Base-by-base conservation (phyloP, 2,329 filamentous ascomycete species). In the Anisogramma anomala region DNA sequence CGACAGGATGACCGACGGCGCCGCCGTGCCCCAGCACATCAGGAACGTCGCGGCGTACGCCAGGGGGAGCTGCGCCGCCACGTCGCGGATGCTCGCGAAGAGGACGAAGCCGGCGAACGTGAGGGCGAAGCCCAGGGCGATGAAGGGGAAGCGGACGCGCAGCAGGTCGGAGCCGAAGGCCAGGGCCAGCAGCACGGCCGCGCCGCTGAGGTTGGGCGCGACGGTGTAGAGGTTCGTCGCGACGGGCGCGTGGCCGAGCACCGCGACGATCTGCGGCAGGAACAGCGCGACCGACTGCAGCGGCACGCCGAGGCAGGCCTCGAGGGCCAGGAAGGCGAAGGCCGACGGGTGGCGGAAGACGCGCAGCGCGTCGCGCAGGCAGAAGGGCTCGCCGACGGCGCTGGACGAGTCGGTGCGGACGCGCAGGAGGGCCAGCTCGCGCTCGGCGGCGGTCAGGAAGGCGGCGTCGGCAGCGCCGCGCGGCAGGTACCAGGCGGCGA, bases 11-110 rank as follows among this genome's bases (percentile, higher is more conserved):
- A 87, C 82, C 0, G 76, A 82, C 0, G 84, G 82, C 0, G 82
- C 82, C 1, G 77, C 79, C 0, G 81, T 85, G 13, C 83, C 83
- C 77, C 81, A 86, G 9, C 77, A 82, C 80, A 87, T 85, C 79
- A 87, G 82, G 58, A 87, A 88, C 41, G 72, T 78, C 4, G 82
- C 80, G 49, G 78, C 86, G 31, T 87, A 87, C 0, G 81, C 82
- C 1, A 85, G 66, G 3, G 71, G 67, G n/a, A 81, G 57, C 28
- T 81, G 64, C 3, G 63, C 52, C 27, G 73, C 57, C 13, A 85
- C 75, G 50, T 79, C 68, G 43, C 89, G 80, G 0, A 46, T 42
- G 40, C 37, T 36, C 6, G 81, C 80, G 50, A 82, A 88, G 54
- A 89, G 83, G 57, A 87, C 74, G 63, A 89, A 85, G 4, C 84